These are phyloP conservation scores for Neurospora crassa DNA, from an alignment of 2,329 filamentous ascomycete genomes.

Conservation along the genomic window DNA sequence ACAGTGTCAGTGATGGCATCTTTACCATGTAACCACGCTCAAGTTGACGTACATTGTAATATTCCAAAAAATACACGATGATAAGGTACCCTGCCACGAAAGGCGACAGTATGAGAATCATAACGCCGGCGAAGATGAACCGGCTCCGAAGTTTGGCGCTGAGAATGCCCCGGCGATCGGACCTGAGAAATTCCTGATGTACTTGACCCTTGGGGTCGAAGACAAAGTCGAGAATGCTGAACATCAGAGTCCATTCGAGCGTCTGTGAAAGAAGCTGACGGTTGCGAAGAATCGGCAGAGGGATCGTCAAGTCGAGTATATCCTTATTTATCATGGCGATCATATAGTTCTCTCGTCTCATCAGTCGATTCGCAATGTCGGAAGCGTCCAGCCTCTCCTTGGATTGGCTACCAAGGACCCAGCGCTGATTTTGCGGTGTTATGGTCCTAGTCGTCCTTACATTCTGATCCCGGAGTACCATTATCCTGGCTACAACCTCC, in stretches of 20 bases:
- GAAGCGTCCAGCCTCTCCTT: conserved; percentile 93
- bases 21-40: not conserved
- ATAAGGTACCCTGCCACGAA: conserved; percentile 81
- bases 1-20: not conserved
- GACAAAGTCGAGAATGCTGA: conserved; percentile 85
- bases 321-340: conserved; percentile 98
- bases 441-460: conserved; percentile 61
- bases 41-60: conserved; percentile 64
- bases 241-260: conserved; percentile 83
- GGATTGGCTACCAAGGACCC: conserved; percentile 69
- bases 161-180: conserved; percentile 67
- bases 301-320: conserved; percentile 75
- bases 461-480: conserved; percentile 76
- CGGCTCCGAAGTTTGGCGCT: conserved; percentile 69
- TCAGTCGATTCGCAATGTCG: conserved; percentile 91
- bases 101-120: conserved; percentile 80
- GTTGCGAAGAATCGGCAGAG: conserved; percentile 71
- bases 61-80: conserved; percentile 85
- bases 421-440: conserved; percentile 36
- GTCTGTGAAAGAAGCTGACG: conserved; percentile 81
- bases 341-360: conserved; percentile 94
- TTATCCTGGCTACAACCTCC: conserved; percentile 75
- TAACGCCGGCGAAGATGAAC: conserved; percentile 72
- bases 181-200: conserved; percentile 73
- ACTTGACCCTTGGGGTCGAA: conserved; percentile 88